Evolutionary conservation across 306 rosid genomes (phyloP), one percentile per base, ranked within the genome.

Genomic region (Macrotyloma uniflorum): DNA sequence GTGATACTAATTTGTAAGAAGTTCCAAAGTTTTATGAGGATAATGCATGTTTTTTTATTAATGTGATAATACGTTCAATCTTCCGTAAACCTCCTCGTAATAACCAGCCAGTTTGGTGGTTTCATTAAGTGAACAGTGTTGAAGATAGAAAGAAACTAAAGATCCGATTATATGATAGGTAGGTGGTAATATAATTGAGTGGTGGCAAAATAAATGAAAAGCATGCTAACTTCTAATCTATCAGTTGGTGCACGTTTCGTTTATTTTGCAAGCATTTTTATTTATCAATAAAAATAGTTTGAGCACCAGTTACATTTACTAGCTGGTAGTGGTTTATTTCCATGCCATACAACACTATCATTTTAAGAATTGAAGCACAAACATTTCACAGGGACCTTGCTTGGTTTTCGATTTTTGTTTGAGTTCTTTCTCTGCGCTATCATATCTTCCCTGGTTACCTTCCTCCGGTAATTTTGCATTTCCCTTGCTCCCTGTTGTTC

Each of bases 311-410:
- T 28, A 69, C 26, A 57, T 76, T 46, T 36, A 53, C 59, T 55
- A 11, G 32, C 63, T 26, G 65, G 43, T 38, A 3, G 8, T 30
- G 64, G 12, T 55, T 36, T 65, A 45, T 74, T 20, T 38, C 50
- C 32, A 18, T 4, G 50, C 50, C 70, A 38, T 16, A 36, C 12
- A 35, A 36, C 70, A 36, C 11, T 74, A 28, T 67, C 66, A 75
- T 81, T 81, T 19, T 74, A 77, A 80, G 75, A 89, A 51, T 70
- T 78, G 93, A 87, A 85, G 83, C 92, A 87, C 80, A 80, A 85
- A 72, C 85, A 90, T 79, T 79, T 83, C 36, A 72, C 67, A 11
- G 89, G 89, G 69, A 76, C 85, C 46, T 71, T 74, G 50, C 88
- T 88, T 8, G 85, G 80, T 65, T 87, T 74, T 57, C 76, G 30